Base-by-base conservation (phyloP, 2,329 filamentous ascomycete genomes). In the Neoascochyta sp. region DNA sequence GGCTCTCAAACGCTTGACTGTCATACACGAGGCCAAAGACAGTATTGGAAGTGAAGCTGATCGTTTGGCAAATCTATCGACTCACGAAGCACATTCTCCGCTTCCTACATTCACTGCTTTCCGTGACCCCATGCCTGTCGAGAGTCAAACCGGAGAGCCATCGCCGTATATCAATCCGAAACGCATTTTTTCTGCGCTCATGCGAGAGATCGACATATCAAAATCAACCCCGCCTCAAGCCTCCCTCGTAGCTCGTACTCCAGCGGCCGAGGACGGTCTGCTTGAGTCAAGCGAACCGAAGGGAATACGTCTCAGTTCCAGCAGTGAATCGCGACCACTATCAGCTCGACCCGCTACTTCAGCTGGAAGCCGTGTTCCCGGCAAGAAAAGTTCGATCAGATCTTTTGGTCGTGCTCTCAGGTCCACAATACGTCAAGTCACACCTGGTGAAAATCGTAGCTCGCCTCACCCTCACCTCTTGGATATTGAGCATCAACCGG, bases 1-100 rank as follows among this genome's bases (percentile, higher is more conserved):
- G 62, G 72, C 67, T 67, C 76, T 36, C 57, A 66, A 81, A 47
- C 71, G 76, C 2, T 62, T 83, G n/a, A 80, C 78, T 2, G 69
- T 80, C 14, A 83, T 83, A 50, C 75, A 75, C 24, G 80, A 83
- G 52, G 68, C 56, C 4, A 61, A 57, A 31, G 54, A 60, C 27
- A 63, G 59, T 16, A 49, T 58, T 10, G 47, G 53, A 8, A 62
- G 54, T 27, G 45, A 54, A 16, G 32, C 36, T 14, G 55, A 50
- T 4, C 40, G 37, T 2, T 14, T 35, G 3, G 28, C 29, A 4
- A 35, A 45, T 6, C 4, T 28, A 6, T 40, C 36, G 2, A 33
- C 32, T n/a, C n/a, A n/a, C n/a, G 3, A 39, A 29, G 10, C 43
- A n/a, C 53, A 50, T 10, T 40, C 48, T 5, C 23, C 50, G 7